phyloP scores from a whole-genome alignment of 768 basidiomycete species.

The Rickenella mellea region DNA sequence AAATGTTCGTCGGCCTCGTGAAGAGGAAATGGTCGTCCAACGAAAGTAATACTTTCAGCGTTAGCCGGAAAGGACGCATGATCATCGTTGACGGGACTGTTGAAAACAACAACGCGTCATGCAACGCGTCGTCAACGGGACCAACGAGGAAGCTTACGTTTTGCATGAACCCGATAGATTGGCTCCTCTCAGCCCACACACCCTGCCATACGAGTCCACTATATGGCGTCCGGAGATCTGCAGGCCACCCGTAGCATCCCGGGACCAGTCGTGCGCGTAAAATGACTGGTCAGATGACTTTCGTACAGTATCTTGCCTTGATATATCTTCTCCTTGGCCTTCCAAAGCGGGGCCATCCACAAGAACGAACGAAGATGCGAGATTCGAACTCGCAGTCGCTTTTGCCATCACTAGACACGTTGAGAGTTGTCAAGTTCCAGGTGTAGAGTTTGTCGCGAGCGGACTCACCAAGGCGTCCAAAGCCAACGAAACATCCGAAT shows the following conservation, averaged over 20 bases:
- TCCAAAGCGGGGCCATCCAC: conserved; percentile 3
- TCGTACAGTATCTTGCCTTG: not conserved
- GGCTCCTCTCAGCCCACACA: conserved; percentile 75
- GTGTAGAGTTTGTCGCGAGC: too few relatives aligned
- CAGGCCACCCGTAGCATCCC: conserved; percentile 45
- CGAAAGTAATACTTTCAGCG: conserved; percentile 65
- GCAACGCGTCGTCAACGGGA: conserved; percentile 2
- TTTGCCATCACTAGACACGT: too few relatives aligned
- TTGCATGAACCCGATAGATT: conserved; percentile 82
- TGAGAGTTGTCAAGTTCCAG: too few relatives aligned
- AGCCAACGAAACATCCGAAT: too few relatives aligned
- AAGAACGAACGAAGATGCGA: conserved; percentile 8
- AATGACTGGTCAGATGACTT: conserved; percentile 17
- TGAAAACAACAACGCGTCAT: conserved; percentile 1
- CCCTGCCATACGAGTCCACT: conserved; percentile 69
- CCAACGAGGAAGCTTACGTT: conserved; percentile 39
- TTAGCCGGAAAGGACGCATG: conserved; percentile 59
- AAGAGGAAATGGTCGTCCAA: conserved; percentile 85
- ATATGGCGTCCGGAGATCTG: conserved; percentile 69
- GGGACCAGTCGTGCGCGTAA: conserved; percentile 72
- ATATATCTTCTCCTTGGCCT: not conserved
- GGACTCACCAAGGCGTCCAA: too few relatives aligned
- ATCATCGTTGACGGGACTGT: conserved; percentile 61
- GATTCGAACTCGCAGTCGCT: not conserved
- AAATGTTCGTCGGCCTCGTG: conserved; percentile 83